Conservation (phyloP, 495 filamentous ascomycete genomes). For the Penicillium cosmopolitanum region DNA sequence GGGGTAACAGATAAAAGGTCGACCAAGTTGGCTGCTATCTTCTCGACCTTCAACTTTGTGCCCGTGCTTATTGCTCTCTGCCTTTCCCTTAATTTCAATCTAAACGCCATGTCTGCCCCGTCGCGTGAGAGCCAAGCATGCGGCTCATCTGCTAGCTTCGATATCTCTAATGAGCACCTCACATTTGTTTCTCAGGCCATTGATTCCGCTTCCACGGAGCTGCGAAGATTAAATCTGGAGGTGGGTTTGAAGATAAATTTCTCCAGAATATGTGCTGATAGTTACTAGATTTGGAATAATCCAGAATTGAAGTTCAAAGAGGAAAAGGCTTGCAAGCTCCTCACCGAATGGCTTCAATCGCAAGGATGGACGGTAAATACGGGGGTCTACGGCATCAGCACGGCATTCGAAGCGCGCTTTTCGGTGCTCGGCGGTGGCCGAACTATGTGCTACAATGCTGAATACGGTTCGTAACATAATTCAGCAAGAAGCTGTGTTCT, state of each 20-base stretch:
- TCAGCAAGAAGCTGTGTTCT: not conserved
- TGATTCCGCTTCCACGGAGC: not conserved
- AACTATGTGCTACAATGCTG: conserved; percentile 29
- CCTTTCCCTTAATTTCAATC: no score
- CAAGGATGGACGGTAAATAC: conserved; percentile 14
- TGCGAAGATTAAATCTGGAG: conserved; percentile 1
- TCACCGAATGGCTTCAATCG: conserved; percentile 15
- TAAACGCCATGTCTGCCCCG: no score
- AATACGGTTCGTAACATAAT: conserved; percentile 24
- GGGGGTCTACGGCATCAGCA: conserved; percentile 31
- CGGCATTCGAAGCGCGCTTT: conserved; percentile 27
- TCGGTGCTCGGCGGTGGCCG: conserved; percentile 24
- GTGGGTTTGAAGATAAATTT: not conserved
- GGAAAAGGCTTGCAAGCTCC: conserved; percentile 10
- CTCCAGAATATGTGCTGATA: not conserved
- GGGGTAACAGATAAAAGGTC: no score
- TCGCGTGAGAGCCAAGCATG: no score
- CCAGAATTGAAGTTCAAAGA: conserved; percentile 18
- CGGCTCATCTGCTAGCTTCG: no score
- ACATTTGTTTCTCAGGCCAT: conserved; percentile 2
- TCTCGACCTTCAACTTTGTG: no score
- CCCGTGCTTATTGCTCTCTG: no score
- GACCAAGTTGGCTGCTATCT: no score
- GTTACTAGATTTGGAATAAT: conserved; percentile 7
- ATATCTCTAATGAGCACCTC: not conserved